Evolutionary conservation across 257 asterid genomes (phyloP), one percentile per base, ranked within the genome.

Genomic region (Ehretia macrophylla): DNA sequence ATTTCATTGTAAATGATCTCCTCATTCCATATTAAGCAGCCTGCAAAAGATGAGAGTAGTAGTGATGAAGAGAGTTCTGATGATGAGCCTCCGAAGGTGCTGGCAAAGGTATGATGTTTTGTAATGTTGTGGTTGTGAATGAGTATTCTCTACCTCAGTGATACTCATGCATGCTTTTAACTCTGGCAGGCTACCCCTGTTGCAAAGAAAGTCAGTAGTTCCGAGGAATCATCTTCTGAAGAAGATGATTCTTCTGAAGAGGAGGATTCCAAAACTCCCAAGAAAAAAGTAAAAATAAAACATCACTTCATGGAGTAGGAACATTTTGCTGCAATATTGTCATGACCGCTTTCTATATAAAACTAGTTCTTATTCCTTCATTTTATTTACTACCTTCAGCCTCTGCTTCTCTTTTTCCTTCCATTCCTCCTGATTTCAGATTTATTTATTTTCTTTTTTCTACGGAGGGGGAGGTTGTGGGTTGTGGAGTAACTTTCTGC

Each of bases 171-270:
- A 27, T 27, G 35, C 35, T 27, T 6, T 27, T 27, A 27, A 27
- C 6, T 27, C 4, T 27, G 35, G 35, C 35, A 27, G 85, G 8
- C 69, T 58, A 51, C 32, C 11, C 32, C 65, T 37, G 67, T 10
- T 1, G 5, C 77, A 21, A 74, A 77, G 63, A 21, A 56, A 44
- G 47, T 14, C 16, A 63, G 63, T 59, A 67, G 77, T 58, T 80
- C 85, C 13, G 94, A 70, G 37, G 90, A 73, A 6, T 72, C 74
- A 13, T 69, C 80, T 8, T 73, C 76, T 18, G 84, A 60, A 20
- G 81, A 79, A 23, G 88, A 79, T 1, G 85, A 76, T 21, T 75
- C 88, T 18, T 74, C 83, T 8, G 85, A 68, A 16, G 94, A 82
- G 55, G 83, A 73, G 8, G 81, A 76, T 4, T 27, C 71, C 22